Conservation (phyloP, 179 eudicot species). For the Beta corolliflora region DNA sequence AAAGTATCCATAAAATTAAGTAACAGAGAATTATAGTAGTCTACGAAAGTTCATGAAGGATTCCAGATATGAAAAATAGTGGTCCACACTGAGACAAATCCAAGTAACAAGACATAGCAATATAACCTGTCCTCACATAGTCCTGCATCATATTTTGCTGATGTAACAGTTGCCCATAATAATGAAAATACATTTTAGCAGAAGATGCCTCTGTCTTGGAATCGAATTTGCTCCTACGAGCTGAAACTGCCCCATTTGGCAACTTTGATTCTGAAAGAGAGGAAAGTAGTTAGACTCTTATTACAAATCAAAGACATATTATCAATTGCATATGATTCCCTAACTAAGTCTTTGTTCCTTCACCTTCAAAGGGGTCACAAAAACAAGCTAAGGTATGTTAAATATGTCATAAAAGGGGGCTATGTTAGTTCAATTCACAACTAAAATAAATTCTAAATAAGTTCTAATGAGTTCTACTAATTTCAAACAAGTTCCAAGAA, state of each 20-base stretch:
- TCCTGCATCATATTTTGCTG: constrained; percentile 99
- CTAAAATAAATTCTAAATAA: no score
- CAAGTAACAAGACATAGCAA: constrained; percentile 14
- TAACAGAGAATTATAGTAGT: not conserved
- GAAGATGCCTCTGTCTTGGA: constrained; percentile 91
- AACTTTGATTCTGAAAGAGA: constrained; percentile 50
- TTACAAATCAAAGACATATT: not conserved
- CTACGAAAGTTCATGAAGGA: not conserved
- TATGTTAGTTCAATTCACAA: no score
- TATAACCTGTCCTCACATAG: constrained; percentile 96
- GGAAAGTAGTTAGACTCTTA: constrained; percentile 23
- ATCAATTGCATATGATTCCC: not conserved
- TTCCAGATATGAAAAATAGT: not conserved
- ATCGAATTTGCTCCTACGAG: constrained; percentile 81
- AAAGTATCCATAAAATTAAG: not conserved
- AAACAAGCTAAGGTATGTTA: no score
- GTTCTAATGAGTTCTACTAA: no score
- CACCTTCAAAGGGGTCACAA: no score
- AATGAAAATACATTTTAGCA: constrained; percentile 97
- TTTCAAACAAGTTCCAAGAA: no score
- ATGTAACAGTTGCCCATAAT: constrained; percentile 94
- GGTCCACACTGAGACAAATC: not conserved
- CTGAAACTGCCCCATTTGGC: constrained; percentile 61
- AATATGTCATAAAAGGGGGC: no score
- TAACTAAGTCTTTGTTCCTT: not conserved